Percentiles rank a stretch among this genome's conserved stretches.
Conservation (phyloP, 495 filamentous ascomycete species). For the Tuber brumale region DNA sequence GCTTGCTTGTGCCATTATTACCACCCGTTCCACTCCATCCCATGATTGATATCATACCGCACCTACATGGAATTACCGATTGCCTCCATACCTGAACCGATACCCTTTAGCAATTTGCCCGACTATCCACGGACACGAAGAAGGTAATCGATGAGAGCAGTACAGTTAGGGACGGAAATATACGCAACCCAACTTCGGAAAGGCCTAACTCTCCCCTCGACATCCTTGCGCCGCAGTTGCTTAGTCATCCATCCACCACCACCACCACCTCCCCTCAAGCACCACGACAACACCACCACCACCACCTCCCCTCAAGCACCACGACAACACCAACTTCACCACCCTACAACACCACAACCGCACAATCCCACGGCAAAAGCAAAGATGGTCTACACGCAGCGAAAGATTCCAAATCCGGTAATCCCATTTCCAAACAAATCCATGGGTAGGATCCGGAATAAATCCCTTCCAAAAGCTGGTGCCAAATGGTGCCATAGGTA, state of each 20-base stretch:
- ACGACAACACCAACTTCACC: not conserved
- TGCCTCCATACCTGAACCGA: not conserved
- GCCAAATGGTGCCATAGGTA: not conserved
- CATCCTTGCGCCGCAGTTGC: not conserved
- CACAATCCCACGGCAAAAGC: not conserved
- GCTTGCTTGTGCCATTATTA: not conserved
- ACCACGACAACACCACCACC: not conserved
- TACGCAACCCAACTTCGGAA: not conserved
- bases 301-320: not conserved
- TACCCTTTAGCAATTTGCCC: not conserved
- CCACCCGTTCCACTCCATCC: not conserved
- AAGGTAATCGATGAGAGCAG: not conserved
- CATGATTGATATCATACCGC: not conserved
- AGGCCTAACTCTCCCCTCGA: not conserved
- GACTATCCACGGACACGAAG: not conserved
- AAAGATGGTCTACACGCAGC: not conserved
- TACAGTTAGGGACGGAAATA: not conserved
- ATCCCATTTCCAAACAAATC: not conserved
- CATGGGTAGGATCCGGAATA: not conserved
- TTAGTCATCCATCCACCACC: not conserved
- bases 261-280: not conserved
- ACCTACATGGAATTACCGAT: not conserved
- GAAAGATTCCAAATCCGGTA: not conserved
- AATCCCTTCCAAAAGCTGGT: not conserved
- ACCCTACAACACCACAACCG: not conserved